phyloP scores from a whole-genome alignment of 192 early-diverging fungal genomes.

The Gonapodya prolifera region DNA sequence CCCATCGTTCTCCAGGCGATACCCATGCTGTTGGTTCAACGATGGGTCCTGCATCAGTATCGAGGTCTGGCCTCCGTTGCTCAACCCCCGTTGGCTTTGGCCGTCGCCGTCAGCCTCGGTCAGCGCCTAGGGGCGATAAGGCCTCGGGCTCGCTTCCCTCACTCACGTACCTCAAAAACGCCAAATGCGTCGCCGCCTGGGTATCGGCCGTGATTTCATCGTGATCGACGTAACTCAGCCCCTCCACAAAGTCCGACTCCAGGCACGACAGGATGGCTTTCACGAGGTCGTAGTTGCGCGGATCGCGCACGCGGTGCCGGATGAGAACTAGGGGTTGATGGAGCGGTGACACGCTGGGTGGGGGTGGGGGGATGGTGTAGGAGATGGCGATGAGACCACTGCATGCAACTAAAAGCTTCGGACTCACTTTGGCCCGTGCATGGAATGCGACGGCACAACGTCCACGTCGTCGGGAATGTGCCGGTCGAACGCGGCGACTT shows the following conservation, averaged over 20 bases:
- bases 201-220: conserved; percentile 96
- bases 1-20: conserved; percentile 78
- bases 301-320: conserved; percentile 53
- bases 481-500: conserved; percentile 79
- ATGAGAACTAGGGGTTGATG: conserved; percentile 46
- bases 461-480: conserved; percentile 81
- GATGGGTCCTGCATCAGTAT: too few relatives aligned
- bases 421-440: conserved; percentile 70
- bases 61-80: too few relatives aligned
- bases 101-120: too few relatives aligned
- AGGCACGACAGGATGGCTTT: conserved; percentile 56
- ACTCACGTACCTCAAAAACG: conserved; percentile 58
- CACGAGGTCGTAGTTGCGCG: conserved; percentile 36
- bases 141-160: neutral
- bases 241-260: conserved; percentile 66
- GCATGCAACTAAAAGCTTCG: neutral
- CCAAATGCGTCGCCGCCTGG: conserved; percentile 91
- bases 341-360: conserved; percentile 7
- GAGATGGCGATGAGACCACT: conserved; percentile 1
- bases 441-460: conserved; percentile 87
- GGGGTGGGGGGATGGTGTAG: conserved; percentile 1
- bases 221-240: conserved; percentile 67
- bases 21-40: conserved; percentile 56
- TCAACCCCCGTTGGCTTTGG: too few relatives aligned
- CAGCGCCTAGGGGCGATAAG: too few relatives aligned